Evolutionary conservation across 805 yeast species (phyloP), one percentile per base, ranked within the genome.

Genomic region (Metschnikowia lochheadii): DNA sequence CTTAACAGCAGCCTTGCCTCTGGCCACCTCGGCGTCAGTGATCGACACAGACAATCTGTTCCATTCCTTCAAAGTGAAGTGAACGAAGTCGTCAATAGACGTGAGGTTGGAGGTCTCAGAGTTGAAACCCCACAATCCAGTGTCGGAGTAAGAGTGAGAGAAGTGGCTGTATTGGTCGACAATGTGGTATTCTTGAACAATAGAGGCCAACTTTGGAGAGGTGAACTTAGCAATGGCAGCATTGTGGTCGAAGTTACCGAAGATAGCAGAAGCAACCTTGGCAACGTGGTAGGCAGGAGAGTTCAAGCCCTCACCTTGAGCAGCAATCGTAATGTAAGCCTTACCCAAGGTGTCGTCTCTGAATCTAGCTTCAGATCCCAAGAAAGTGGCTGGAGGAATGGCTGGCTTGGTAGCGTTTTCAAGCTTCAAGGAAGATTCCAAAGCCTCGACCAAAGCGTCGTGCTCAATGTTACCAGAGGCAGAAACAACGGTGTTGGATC

Each of bases 261-360:
- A 69, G 64, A 76, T 80, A 42, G 79, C 71, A 55, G 92, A 78
- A 49, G 90, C 92, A 60, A 87, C 89, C 70, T 84, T 72, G 58
- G 92, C 84, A 54, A 81, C 80, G 69, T 78, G 78, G 76, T 78
- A 85, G 63, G 84, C 80, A 58, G 84, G 81, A 50, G 91, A 83
- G 54, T 65, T 63, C 44, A 77, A 54, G 40, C 84, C 74, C 71
- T 85, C 91, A 74, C 89, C 89, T 64, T 81, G 77, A 49, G 79
- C 92, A 51, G 90, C 89, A 62, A 87, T 77, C 49, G 90, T 71
- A 62, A 86, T 78, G 78, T 85, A 85, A 50, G 92, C 94, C 66
- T 82, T 80, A 66, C 92, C 89, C 64, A 85, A 67, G 61, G 89
- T 87, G 72, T 87, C 96, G 66, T 87, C 96, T 82, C 96, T 85